Evolutionary conservation across 192 early-diverging fungal species (phyloP).

Genomic region (Geranomyces variabilis): DNA sequence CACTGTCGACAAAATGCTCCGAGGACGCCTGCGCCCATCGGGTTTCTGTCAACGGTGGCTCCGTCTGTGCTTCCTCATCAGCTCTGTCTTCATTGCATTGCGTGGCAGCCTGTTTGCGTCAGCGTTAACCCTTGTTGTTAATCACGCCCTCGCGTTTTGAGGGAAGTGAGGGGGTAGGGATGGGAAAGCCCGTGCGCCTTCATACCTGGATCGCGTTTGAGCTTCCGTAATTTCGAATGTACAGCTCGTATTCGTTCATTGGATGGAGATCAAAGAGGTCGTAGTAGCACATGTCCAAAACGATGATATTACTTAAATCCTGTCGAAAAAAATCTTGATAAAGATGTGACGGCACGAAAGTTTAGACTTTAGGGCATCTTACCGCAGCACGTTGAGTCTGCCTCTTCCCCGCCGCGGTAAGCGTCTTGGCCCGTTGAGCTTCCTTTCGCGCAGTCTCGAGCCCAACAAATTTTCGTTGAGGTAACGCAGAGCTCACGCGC

Average conservation of each 20-base stretch:
- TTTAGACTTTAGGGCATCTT: neutral
- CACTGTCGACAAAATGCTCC: conserved; percentile 39
- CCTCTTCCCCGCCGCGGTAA: conserved; percentile 12
- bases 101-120: conserved; percentile 39
- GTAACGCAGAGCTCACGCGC: conserved; percentile 30
- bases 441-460: conserved; percentile 25
- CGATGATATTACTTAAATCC: conserved; percentile 48
- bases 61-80: conserved; percentile 47
- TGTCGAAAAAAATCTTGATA: conserved; percentile 2
- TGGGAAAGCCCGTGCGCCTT: neutral
- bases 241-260: conserved; percentile 58
- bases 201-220: conserved; percentile 49
- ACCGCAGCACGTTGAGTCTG: conserved; percentile 36
- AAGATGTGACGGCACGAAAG: too few species aligned
- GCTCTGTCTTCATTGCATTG: conserved; percentile 49
- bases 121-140: neutral
- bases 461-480: conserved; percentile 25
- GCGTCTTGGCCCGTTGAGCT: conserved; percentile 24
- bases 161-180: neutral
- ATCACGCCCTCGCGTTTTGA: neutral
- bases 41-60: conserved; percentile 46
- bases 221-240: conserved; percentile 53
- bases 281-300: conserved; percentile 50
- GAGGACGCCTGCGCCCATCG: conserved; percentile 54
- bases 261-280: conserved; percentile 53